Evolutionary conservation across 192 early-diverging fungal genomes (phyloP), one percentile per base, ranked within the genome.

Genomic region (Rhizoclosmatium sp.): DNA sequence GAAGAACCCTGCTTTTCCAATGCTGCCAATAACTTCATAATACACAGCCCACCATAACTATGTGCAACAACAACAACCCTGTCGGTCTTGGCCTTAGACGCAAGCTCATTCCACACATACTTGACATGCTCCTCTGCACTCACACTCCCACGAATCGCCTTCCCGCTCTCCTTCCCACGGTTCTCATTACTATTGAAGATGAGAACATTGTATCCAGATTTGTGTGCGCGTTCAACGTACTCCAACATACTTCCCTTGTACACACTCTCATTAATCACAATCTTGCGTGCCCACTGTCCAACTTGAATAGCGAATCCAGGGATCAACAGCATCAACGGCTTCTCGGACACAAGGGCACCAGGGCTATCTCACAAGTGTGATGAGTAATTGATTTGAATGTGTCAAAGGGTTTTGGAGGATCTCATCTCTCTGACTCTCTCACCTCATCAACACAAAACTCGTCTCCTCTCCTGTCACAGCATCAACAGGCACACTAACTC

Each of bases 261-360:
- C 4, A 78, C 59, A 16, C 9, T 23, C 41, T 71, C 68, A 51
- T 78, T 78, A 49, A 78, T 78, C 5, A 78, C 59, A 61, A 78
- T 78, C 47, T 78, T 78, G 21, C 77, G 65, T 54, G 77, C 77
- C 77, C 77, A 78, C 41, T 78, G 77, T 5, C 77, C 77, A 31
- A 78, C 68, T 44, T 78, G n/a, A 46, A 78, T 78, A 31, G 66
- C 31, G 5, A 59, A 59, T 59, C 77, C 77, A 3, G 77, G 77
- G 19, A 78, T 58, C 45, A 78, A 56, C 23, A 78, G 10, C 4
- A 78, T 40, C 4, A 78, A 68, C 14, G 77, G 77, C 2, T 78
- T 78, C 3, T 69, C 41, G 5, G 68, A 71, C 3, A 56, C 58
- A 7, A 69, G 40, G 19, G 68, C 68, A 19, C 69, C 77, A n/a